Percentiles rank a stretch among this genome's conserved stretches.
Conservation (phyloP, 176 grass and related monocot genomes). For the Triticum dicoccoides region DNA sequence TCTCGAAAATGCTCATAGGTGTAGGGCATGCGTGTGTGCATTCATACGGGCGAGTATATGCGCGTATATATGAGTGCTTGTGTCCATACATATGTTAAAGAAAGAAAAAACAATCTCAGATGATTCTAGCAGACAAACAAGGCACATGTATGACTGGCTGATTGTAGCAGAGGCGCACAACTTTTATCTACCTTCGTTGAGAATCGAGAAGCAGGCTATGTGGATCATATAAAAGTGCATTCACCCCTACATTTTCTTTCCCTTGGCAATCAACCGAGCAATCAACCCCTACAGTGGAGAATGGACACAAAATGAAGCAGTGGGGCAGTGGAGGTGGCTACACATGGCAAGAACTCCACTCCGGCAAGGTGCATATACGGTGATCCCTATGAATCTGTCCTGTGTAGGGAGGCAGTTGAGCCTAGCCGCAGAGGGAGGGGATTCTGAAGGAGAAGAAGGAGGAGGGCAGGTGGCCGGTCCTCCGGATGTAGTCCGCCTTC, state of each 20-base stretch:
- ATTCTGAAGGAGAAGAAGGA: slow-evolving; percentile 82
- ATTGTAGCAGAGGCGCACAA: too few species aligned
- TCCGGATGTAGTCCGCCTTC: slow-evolving; percentile 79
- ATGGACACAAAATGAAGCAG: neutral
- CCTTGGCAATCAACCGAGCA: too few species aligned
- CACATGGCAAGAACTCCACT: neutral
- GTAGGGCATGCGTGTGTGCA: too few species aligned
- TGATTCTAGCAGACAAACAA: too few species aligned
- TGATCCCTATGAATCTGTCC: neutral
- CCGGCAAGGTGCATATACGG: neutral
- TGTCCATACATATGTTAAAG: too few species aligned
- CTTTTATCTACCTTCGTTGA: too few species aligned
- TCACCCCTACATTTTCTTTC: neutral
- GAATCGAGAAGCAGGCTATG: neutral
- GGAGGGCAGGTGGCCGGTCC: slow-evolving; percentile 78
- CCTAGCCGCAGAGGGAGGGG: slow-evolving; percentile 62
- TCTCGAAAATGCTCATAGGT: too few species aligned
- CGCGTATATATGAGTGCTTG: too few species aligned
- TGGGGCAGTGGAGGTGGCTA: neutral
- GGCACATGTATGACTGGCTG: too few species aligned
- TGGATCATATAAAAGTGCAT: neutral
- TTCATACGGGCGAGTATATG: too few species aligned
- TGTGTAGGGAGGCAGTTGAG: neutral
- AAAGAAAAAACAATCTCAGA: too few species aligned
- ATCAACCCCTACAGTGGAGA: too few species aligned